Conservation (phyloP, 306 rosid species). For the Herpetospermum pedunculosum region DNA sequence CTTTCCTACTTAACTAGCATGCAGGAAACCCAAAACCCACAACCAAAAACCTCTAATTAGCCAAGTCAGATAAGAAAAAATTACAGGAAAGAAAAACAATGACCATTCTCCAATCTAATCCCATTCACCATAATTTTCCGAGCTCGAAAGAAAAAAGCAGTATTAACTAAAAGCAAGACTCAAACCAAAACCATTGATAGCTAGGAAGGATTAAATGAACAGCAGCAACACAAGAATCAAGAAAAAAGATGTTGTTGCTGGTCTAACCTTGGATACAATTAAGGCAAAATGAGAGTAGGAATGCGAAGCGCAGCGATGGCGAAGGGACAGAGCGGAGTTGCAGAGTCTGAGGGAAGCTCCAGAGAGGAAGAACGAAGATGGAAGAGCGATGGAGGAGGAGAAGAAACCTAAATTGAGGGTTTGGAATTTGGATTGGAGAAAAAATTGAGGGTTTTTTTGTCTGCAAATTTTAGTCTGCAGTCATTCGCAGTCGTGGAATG, state of each 20-base stretch:
- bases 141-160: background rate
- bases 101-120: background rate
- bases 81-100: too few species aligned
- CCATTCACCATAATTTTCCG: background rate
- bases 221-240: background rate
- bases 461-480: background rate
- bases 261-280: background rate
- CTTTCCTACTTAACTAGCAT: background rate
- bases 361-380: background rate
- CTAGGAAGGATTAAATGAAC: background rate
- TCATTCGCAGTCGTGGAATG: background rate
- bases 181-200: background rate
- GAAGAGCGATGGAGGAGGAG: background rate
- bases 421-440: background rate
- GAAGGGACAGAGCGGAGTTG: background rate
- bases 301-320: background rate
- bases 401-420: slow-evolving; percentile 6
- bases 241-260: background rate
- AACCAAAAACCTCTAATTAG: background rate
- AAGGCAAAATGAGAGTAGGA: background rate
- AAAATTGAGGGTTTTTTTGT: background rate
- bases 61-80: background rate
- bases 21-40: background rate
- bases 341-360: background rate
- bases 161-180: background rate